Base-by-base conservation (phyloP, 2,329 filamentous ascomycete genomes). In the Ceratocystis harringtonii region DNA sequence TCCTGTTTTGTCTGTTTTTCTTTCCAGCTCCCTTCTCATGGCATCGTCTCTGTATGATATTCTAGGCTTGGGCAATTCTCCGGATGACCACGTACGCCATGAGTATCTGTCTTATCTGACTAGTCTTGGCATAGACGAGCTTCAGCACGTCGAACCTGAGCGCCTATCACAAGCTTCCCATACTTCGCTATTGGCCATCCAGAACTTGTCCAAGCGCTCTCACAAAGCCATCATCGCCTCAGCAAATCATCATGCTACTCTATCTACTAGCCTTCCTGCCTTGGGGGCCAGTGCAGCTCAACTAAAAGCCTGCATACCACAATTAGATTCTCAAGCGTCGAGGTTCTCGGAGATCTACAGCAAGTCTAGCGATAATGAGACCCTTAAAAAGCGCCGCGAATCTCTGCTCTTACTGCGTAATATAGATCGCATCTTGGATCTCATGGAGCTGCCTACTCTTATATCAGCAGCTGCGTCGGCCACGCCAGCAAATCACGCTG, bases 131-230 rank as follows among this genome's bases (percentile, higher is more conserved):
- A 80, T 95, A 62, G 80, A 85, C 28, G 83, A 87, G 44, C 81
- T 97, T 64, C 83, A 84, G 62, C 83, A 84, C 28, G 85, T 82
- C 5, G 94, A 99, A 74, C 86, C 88, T 0, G 85, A 90, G 68
- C 85, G 84, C 0, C 82, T 97, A n/a, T 79, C 87, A 0, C 90
- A 96, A 71, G 81, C 85, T 65, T 87, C 88, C 2, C 90, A 96
- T 68, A 88, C 89, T 0, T 82, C 89, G 50, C 81, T 92, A 15
- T 83, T 95, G 50, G 89, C 90, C 0, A 81, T 97, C 1, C 94
- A 99, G 73, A 83, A 85, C 0, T 84, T 97, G 62, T 92, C 92
- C 6, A 95, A 95, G 71, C 88, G 89, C 70, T 96, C 92, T 0
- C 87, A 96, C 75, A 89, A 87, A 72, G 81, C 86, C 19, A 86